phyloP scores from a whole-genome alignment of 2,329 filamentous ascomycete species.

The Pyrenochaeta sp. region DNA sequence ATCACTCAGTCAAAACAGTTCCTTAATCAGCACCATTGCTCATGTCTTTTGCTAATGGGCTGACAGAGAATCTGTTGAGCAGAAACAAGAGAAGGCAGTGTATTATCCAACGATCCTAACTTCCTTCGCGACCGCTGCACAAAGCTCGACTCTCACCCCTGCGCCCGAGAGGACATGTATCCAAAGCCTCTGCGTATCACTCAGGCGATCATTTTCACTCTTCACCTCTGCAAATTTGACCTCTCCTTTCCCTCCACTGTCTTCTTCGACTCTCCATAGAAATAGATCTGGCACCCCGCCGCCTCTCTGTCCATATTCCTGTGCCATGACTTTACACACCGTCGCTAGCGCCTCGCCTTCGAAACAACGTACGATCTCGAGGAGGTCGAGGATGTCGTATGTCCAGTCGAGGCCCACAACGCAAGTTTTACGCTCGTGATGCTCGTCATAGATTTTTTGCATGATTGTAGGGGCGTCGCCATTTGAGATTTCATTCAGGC shows the following conservation, averaged over 20 bases:
- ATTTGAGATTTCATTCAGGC: slow-evolving; percentile 87
- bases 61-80: too few relatives aligned
- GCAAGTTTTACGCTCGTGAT: slow-evolving; percentile 77
- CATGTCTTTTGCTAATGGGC: too few relatives aligned
- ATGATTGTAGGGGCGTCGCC: slow-evolving; percentile 76
- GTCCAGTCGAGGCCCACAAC: slow-evolving; percentile 94
- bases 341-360: slow-evolving; percentile 80
- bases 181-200: slow-evolving; percentile 96
- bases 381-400: slow-evolving; percentile 78
- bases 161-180: slow-evolving; percentile 90
- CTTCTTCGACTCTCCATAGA: slow-evolving; percentile 71
- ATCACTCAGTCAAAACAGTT: too few relatives aligned
- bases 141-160: slow-evolving; percentile 86
- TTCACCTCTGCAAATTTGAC: slow-evolving; percentile 75
- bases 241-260: slow-evolving; percentile 56
- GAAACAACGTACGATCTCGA: slow-evolving; percentile 82
- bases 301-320: slow-evolving; percentile 88
- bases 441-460: slow-evolving; percentile 70
- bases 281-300: slow-evolving; percentile 93
- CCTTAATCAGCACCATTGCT: too few relatives aligned
- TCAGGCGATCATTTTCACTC: slow-evolving; percentile 83
- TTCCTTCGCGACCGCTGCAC: slow-evolving; percentile 68
- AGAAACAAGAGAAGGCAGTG: too few relatives aligned
- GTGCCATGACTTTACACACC: slow-evolving; percentile 91
- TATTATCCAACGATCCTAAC: slow-evolving; percentile 45